A percentile compares a stretch with the other conserved stretches of the same genome.
Conservation (phyloP, 1,139 yeast species). For the Hansenula lynferdii region DNA sequence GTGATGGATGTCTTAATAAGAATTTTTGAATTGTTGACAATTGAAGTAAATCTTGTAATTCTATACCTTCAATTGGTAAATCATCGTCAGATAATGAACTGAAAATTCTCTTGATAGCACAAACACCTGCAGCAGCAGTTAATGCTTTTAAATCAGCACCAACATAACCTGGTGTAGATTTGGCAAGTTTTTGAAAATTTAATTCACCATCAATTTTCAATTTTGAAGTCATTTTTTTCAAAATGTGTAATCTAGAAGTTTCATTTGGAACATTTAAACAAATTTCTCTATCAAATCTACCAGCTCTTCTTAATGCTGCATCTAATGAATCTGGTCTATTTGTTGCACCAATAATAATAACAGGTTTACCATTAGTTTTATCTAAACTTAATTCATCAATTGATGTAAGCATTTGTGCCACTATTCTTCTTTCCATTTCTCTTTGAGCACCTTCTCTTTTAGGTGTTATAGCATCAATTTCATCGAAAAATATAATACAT, state of each 20-base stretch:
- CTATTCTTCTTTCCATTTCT: conserved; percentile 97
- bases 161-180: conserved; percentile 95
- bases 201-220: conserved; percentile 68
- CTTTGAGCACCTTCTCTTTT: conserved; percentile 97
- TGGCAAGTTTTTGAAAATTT: conserved; percentile 72
- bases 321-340: conserved; percentile 96
- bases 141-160: conserved; percentile 96
- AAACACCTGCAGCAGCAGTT: conserved; percentile 92
- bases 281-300: conserved; percentile 93
- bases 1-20: conserved; percentile 68
- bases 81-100: conserved; percentile 28
- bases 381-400: conserved; percentile 90
- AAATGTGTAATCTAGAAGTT: conserved; percentile 68
- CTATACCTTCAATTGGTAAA: conserved; percentile 7
- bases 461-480: conserved; percentile 97
- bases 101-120: conserved; percentile 90
- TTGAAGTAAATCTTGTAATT: conserved; percentile 7
- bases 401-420: conserved; percentile 88
- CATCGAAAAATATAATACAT: conserved; percentile 88
- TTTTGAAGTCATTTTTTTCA: conserved; percentile 64
- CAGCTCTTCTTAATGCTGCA: conserved; percentile 94
- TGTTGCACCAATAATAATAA: conserved; percentile 94
- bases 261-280: conserved; percentile 92
- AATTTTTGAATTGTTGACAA: conserved; percentile 72
- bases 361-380: conserved; percentile 90